A percentile compares a stretch with the other conserved stretches of the same genome.
Conservation (phyloP, 2,329 filamentous ascomycete genomes). For the Diaporthe australafricana region DNA sequence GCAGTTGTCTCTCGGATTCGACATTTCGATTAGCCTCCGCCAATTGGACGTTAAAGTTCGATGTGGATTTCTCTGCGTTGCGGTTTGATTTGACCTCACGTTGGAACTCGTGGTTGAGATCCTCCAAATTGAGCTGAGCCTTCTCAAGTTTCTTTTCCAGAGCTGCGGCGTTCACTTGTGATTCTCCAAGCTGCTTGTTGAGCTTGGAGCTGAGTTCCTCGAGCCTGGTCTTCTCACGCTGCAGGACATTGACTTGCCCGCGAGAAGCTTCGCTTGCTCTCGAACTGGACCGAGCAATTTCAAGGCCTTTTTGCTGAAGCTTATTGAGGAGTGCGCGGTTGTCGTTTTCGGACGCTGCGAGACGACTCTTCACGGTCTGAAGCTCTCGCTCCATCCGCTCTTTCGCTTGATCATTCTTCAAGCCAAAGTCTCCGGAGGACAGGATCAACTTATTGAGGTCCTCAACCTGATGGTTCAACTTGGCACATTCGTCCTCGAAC, state of each 20-base stretch:
- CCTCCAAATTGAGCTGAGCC: conserved; percentile 86
- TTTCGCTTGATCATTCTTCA: conserved; percentile 93
- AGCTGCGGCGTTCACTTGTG: conserved; percentile 83
- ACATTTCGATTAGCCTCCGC: conserved; percentile 90
- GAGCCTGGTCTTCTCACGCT: conserved; percentile 83
- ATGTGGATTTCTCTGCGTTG: conserved; percentile 89
- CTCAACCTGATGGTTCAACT: conserved; percentile 83
- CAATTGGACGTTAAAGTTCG: conserved; percentile 82
- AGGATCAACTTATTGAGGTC: conserved; percentile 88
- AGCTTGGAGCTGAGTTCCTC: conserved; percentile 87
- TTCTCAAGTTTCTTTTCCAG: conserved; percentile 97
- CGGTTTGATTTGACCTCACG: conserved; percentile 90
- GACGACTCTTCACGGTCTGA: conserved; percentile 87
- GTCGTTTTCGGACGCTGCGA: conserved; percentile 94
- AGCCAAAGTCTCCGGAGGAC: conserved; percentile 88
- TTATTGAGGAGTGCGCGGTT: conserved; percentile 96
- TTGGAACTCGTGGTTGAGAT: conserved; percentile 91
- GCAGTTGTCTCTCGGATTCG: conserved; percentile 89
- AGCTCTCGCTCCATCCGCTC: conserved; percentile 92
- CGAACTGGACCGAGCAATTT: conserved; percentile 91
- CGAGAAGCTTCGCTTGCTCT: conserved; percentile 87
- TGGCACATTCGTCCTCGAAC: conserved; percentile 82
- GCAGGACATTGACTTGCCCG: conserved; percentile 78
- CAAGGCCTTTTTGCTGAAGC: conserved; percentile 95
- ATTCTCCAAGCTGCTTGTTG: conserved; percentile 85